These are phyloP conservation scores for Fraxinus platypoda DNA, from an alignment of 305 asterid genomes.

Conservation along the genomic window DNA sequence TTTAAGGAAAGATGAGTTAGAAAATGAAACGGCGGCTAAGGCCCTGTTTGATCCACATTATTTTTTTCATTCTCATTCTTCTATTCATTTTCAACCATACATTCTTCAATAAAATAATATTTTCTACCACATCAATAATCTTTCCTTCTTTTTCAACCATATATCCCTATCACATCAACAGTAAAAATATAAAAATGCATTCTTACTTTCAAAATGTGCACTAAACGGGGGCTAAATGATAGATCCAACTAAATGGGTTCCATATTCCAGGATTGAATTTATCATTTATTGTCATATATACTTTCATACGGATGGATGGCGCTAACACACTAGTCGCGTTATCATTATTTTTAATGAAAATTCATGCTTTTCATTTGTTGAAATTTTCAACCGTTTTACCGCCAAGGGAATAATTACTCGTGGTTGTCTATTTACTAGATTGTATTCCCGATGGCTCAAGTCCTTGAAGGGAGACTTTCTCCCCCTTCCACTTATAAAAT, in stretches of 20 bases:
- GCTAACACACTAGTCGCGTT: neutral
- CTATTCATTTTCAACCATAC: too few relatives aligned
- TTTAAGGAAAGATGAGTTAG: too few relatives aligned
- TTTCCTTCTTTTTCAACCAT: too few relatives aligned
- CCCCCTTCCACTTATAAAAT: neutral
- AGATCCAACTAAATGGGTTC: neutral
- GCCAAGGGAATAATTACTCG: neutral
- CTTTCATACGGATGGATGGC: neutral
- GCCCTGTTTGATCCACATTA: too few relatives aligned
- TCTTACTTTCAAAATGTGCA: too few relatives aligned
- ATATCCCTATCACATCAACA: too few relatives aligned
- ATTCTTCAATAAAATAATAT: too few relatives aligned
- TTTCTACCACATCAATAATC: too few relatives aligned
- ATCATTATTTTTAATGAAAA: neutral
- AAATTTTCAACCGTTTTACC: neutral
- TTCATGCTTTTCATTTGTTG: neutral
- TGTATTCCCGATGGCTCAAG: neutral
- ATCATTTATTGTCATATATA: too few relatives aligned
- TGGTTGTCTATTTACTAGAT: neutral
- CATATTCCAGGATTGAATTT: neutral
- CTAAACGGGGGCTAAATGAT: neutral
- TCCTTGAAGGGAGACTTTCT: neutral
- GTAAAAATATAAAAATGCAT: too few relatives aligned
- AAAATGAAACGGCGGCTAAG: neutral
- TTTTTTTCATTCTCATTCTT: too few relatives aligned